phyloP scores from a whole-genome alignment of 441 rosid species.

The Capsella rubella region DNA sequence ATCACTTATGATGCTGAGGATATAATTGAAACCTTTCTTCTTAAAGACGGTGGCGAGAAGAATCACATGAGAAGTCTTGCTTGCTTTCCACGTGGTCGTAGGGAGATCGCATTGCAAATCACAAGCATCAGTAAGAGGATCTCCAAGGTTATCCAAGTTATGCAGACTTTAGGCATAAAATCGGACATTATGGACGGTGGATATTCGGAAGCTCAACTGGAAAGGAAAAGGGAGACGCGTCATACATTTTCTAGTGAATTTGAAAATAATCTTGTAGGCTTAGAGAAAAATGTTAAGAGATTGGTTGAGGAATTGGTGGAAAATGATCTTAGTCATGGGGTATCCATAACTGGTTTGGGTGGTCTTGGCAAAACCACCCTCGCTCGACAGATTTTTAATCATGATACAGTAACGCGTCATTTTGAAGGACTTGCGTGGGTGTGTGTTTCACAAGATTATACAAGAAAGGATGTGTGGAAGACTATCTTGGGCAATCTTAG shows the following conservation, averaged over 20 bases:
- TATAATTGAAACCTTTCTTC: neutral
- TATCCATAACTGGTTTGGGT: constrained; percentile 27
- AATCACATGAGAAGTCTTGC: no score
- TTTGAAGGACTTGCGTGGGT: constrained; percentile 42
- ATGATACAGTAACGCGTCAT: constrained; percentile 6
- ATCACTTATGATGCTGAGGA: neutral
- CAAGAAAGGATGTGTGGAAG: constrained; percentile 31
- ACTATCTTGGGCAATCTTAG: constrained; percentile 22
- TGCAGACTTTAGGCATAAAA: neutral
- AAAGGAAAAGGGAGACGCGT: neutral
- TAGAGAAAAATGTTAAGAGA: constrained; percentile 27
- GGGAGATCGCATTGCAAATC: constrained; percentile 8
- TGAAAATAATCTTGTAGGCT: constrained; percentile 39
- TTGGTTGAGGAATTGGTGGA: constrained; percentile 30
- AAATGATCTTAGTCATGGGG: constrained; percentile 1
- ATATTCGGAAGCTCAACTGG: neutral
- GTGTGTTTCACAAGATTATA: constrained; percentile 43
- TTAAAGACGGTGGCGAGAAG: neutral
- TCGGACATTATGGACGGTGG: neutral
- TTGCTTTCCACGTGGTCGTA: neutral
- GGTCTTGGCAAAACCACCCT: constrained; percentile 47
- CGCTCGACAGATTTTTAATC: constrained; percentile 37
- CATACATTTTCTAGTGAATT: constrained; percentile 15
- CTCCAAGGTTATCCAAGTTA: neutral
- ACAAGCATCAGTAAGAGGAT: neutral